A percentile compares a stretch with the other conserved stretches of the same genome.
phyloP scores from a whole-genome alignment of 176 grass and related monocot genomes.

The Bonia amplexicaulis region DNA sequence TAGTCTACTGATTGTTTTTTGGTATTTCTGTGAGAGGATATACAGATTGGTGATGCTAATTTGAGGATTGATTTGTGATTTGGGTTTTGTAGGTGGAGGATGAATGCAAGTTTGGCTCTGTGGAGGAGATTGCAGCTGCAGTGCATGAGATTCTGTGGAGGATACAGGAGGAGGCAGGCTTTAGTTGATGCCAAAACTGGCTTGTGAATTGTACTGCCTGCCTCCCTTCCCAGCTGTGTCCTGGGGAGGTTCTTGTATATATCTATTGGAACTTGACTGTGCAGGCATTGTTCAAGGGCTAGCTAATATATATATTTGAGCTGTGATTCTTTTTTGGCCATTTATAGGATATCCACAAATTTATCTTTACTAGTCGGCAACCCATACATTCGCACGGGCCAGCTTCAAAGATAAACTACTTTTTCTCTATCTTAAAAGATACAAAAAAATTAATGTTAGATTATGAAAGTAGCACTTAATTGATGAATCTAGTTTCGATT shows the following conservation, averaged over 20 bases:
- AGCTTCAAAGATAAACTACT: too few species aligned
- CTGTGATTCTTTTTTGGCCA: background rate
- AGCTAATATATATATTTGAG: slow-evolving; percentile 3
- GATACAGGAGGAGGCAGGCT: slow-evolving; percentile 35
- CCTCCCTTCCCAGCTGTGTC: background rate
- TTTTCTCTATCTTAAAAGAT: too few species aligned
- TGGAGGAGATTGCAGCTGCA: slow-evolving; percentile 54
- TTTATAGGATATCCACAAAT: background rate
- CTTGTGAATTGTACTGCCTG: slow-evolving; percentile 27
- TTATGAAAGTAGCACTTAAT: too few species aligned
- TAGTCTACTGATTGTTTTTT: background rate
- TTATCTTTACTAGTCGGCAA: too few species aligned
- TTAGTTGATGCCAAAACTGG: slow-evolving; percentile 18
- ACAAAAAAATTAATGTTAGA: too few species aligned
- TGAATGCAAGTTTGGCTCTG: slow-evolving; percentile 50
- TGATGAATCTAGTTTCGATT: too few species aligned
- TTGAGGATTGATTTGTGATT: background rate
- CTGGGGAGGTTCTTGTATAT: background rate
- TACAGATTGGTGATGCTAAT: background rate
- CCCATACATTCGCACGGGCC: too few species aligned
- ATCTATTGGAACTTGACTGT: background rate
- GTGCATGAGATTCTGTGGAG: slow-evolving; percentile 57
- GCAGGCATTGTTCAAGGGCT: background rate
- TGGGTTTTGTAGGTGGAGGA: slow-evolving; percentile 47
- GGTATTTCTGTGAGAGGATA: background rate